Conservation (phyloP, 352 stramenopile genomes). For the Pythium oligandrum region DNA sequence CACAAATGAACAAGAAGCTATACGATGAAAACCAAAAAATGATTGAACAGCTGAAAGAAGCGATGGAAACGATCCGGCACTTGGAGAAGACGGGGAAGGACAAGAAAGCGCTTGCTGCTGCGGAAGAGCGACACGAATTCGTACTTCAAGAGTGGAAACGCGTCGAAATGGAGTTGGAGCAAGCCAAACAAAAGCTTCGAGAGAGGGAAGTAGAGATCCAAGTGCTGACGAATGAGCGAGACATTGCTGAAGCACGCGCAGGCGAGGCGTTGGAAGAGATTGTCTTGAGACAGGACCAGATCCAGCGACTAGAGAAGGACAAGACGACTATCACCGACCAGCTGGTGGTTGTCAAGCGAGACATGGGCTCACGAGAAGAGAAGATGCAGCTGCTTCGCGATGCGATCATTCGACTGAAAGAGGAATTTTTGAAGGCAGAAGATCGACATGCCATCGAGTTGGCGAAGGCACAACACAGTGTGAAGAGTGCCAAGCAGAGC, state of each 20-base stretch:
- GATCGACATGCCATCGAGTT: slow-evolving; percentile 73
- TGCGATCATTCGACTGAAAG: slow-evolving; percentile 83
- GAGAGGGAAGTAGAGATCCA: slow-evolving; percentile 58
- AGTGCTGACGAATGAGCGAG: slow-evolving; percentile 49
- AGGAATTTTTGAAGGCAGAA: slow-evolving; percentile 86
- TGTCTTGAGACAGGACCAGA: slow-evolving; percentile 44
- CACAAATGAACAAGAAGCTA: slow-evolving; percentile 59
- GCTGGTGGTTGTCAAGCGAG: slow-evolving; percentile 28
- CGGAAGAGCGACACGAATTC: slow-evolving; percentile 58
- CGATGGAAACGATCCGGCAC: slow-evolving; percentile 56
- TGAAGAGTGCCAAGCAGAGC: slow-evolving; percentile 28
- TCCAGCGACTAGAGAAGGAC: slow-evolving; percentile 26
- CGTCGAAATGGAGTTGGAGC: slow-evolving; percentile 49
- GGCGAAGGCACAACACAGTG: slow-evolving; percentile 44
- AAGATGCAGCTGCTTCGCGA: slow-evolving; percentile 68
- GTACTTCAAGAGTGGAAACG: slow-evolving; percentile 72
- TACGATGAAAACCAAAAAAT: slow-evolving; percentile 77
- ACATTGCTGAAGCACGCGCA: slow-evolving; percentile 72
- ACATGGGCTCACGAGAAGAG: slow-evolving; percentile 46
- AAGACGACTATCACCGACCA: slow-evolving; percentile 49
- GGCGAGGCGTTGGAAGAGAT: slow-evolving; percentile 84
- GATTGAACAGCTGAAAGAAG: slow-evolving; percentile 67
- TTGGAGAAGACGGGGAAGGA: slow-evolving; percentile 55
- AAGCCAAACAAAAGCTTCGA: slow-evolving; percentile 37
- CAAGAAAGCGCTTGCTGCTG: slow-evolving; percentile 54